phyloP scores from a whole-genome alignment of 306 rosid genomes.

The Vigna nakashimae region DNA sequence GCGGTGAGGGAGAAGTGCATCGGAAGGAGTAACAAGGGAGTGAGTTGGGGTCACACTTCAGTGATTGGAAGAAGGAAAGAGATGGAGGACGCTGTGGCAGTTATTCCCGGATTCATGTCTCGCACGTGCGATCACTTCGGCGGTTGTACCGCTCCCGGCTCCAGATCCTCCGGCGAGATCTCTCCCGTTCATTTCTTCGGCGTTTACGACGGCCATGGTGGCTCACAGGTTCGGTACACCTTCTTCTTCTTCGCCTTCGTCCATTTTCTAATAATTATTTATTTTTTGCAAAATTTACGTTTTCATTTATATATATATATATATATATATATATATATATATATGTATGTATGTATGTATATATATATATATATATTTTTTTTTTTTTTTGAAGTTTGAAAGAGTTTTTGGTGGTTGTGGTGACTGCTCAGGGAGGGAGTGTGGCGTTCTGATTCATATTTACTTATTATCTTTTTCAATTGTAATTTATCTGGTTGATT shows the following conservation, averaged over 20 bases:
- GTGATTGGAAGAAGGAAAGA: constrained; percentile 79
- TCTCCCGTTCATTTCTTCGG: constrained; percentile 81
- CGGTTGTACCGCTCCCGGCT: constrained; percentile 74
- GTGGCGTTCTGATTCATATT: not conserved
- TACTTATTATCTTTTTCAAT: not conserved
- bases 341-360: too few species aligned
- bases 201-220: constrained; percentile 90
- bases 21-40: constrained; percentile 64
- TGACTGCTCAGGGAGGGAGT: constrained; percentile 2
- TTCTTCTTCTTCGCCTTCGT: not conserved
- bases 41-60: constrained; percentile 68
- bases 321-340: too few species aligned
- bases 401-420: not conserved
- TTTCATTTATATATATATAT: not conserved
- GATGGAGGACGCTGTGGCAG: constrained; percentile 84
- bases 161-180: constrained; percentile 67
- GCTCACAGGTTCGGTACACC: constrained; percentile 67
- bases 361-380: too few species aligned
- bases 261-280: not conserved
- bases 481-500: not conserved
- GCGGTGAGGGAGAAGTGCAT: constrained; percentile 65
- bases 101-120: constrained; percentile 70
- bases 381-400: not conserved
- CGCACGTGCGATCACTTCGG: constrained; percentile 71
- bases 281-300: not conserved